A percentile compares a stretch with the other conserved stretches of the same genome.
phyloP scores from a whole-genome alignment of 495 filamentous ascomycete genomes.

The Podospora conica region DNA sequence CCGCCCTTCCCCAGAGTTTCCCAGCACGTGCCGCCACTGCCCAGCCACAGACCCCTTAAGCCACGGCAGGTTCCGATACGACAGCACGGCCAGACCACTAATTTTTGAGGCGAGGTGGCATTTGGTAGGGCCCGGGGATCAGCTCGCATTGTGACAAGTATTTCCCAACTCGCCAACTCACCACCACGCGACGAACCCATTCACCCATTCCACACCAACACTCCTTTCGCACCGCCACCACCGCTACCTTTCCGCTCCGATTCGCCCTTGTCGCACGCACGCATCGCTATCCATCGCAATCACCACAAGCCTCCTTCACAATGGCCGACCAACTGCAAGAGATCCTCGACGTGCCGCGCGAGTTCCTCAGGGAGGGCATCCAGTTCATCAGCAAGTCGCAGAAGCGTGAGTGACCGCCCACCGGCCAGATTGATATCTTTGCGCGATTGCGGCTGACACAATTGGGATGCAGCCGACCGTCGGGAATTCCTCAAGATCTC shows the following conservation, averaged over 20 bases:
- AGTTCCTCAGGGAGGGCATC: conserved; percentile 75
- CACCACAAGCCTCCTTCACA: conserved; percentile 9
- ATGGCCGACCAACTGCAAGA: conserved; percentile 79
- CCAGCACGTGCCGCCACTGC: not conserved
- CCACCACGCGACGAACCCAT: conserved; percentile 7
- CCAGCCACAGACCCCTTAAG: not conserved
- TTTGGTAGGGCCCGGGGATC: conserved; percentile 15
- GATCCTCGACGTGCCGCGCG: conserved; percentile 70
- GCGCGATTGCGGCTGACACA: not conserved
- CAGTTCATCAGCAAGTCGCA: conserved; percentile 79
- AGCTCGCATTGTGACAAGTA: conserved; percentile 13
- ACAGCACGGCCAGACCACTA: not conserved
- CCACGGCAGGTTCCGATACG: not conserved
- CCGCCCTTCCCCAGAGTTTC: not conserved
- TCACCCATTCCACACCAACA: not conserved
- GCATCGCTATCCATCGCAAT: not conserved
- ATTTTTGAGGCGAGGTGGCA: conserved; percentile 21
- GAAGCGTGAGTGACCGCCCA: conserved; percentile 55
- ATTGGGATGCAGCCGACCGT: conserved; percentile 51
- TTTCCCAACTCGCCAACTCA: conserved; percentile 10
- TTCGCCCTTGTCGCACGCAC: not conserved
- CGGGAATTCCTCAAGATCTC: conserved; percentile 91
- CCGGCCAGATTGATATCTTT: not conserved
- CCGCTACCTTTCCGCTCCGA: not conserved
- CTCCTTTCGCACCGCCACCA: not conserved